phyloP scores from a whole-genome alignment of 2,329 filamentous ascomycete genomes.

The Setomelanomma holmii region DNA sequence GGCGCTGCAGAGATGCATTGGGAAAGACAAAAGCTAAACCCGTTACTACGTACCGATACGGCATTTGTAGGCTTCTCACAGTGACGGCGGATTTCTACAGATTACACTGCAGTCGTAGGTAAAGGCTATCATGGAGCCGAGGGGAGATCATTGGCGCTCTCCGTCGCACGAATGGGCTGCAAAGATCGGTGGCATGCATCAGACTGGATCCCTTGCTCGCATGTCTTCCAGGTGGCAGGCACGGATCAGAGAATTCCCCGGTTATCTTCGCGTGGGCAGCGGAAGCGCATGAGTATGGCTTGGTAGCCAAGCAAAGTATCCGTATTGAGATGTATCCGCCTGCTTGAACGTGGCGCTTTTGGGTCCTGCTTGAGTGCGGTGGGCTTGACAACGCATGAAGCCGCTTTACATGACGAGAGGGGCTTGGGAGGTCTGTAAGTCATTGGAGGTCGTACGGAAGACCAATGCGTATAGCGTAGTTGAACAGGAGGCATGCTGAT shows the following conservation, averaged over 20 bases:
- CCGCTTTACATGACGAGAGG: constrained; percentile 4
- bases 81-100: constrained; percentile 39
- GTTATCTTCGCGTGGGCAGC: constrained; percentile 15
- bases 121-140: constrained; percentile 25
- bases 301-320: constrained; percentile 9
- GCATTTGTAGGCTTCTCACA: constrained; percentile 37
- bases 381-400: neutral
- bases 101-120: constrained; percentile 39
- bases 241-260: constrained; percentile 26
- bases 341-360: constrained; percentile 4
- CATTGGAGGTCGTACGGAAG: constrained; percentile 14
- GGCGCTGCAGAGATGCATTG: constrained; percentile 26
- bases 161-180: constrained; percentile 36
- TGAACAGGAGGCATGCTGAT: constrained; percentile 22
- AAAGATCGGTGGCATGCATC: constrained; percentile 44
- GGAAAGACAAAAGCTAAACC: constrained; percentile 24
- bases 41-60: constrained; percentile 24
- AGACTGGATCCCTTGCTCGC: constrained; percentile 37
- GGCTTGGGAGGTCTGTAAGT: constrained; percentile 3
- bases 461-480: constrained; percentile 19
- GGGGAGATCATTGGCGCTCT: constrained; percentile 31
- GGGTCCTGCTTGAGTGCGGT: neutral
- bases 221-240: constrained; percentile 28
- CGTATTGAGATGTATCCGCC: constrained; percentile 9
- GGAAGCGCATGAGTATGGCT: constrained; percentile 21